Evolutionary conservation across 139 green algal species (phyloP), one percentile per base, ranked within the genome.

Genomic region (Chlamydomonas sp.): DNA sequence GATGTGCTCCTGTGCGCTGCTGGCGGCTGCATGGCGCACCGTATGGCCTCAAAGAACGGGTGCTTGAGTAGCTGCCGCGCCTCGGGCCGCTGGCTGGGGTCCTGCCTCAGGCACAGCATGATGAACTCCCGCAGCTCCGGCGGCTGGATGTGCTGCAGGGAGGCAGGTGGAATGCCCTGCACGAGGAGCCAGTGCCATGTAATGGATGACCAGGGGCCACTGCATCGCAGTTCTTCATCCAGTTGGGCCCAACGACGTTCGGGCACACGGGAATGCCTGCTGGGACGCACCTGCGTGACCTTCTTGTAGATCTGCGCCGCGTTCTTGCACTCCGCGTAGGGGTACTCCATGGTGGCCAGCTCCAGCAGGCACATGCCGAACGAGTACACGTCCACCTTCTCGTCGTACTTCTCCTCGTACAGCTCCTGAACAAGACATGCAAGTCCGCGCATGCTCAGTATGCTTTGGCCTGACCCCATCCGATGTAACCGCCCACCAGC

Each of bases 351-450:
- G 1, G 97, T 99, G 16, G 96, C 95, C 82, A 99, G 93, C 94
- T 99, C 97, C 88, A 99, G 95, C 83, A 99, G 79, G 88, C 96
- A 98, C 98, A 99, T 99, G 86, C 97, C 97, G 78, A 91, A 94
- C 64, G 81, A 80, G 95, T 94, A 90, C n/a, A 99, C 96, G 86
- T 99, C 97, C 68, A 99, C 97, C 31, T 97, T 94, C 90, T 99
- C 97, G 76, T 99, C 95, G 81, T 99, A 99, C 72, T 97, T 90
- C 90, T 99, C 97, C 73, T 99, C 97, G 61, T 99, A 99, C 88
- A 99, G 92, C 95, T 99, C 97, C 82, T 86, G 82, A 14, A 17
- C 49, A 14, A 10, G 18, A 20, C 71, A 10, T 2, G 71, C 15
- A 7, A 10, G 71, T 59, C 59, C 9, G 20, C 20, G 68, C n/a